phyloP scores from a whole-genome alignment of 352 stramenopile genomes.

The Plasmopara halstedii region DNA sequence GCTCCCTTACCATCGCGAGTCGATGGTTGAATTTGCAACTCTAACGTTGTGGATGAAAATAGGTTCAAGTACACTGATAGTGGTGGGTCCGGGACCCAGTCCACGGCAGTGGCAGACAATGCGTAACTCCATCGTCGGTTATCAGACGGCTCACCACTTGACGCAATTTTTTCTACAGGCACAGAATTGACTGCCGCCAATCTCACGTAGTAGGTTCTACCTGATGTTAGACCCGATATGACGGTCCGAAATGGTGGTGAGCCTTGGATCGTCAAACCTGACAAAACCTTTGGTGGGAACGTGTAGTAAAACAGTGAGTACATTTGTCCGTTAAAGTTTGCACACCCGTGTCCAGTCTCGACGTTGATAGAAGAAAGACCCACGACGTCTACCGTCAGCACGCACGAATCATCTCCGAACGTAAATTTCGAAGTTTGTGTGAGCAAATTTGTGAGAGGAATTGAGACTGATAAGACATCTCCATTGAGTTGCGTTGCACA shows the following conservation, averaged over 20 bases:
- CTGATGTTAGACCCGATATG: conserved; percentile 56
- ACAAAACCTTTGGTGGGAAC: conserved; percentile 37
- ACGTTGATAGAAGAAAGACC: conserved; percentile 16
- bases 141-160: conserved; percentile 66
- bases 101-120: conserved; percentile 57
- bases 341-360: conserved; percentile 24
- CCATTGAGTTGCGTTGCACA: conserved; percentile 41
- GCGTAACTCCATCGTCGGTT: conserved; percentile 90
- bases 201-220: conserved; percentile 86
- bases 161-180: conserved; percentile 72
- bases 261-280: conserved; percentile 52
- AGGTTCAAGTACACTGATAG: conserved; percentile 48
- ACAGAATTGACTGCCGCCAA: conserved; percentile 90
- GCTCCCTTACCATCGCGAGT: conserved; percentile 54
- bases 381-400: conserved; percentile 25
- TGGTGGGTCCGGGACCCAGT: conserved; percentile 77
- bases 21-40: conserved; percentile 71
- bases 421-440: conserved; percentile 34
- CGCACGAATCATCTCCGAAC: conserved; percentile 41
- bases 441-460: conserved; percentile 9
- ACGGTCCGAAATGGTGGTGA: conserved; percentile 77
- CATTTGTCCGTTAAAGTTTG: conserved; percentile 33
- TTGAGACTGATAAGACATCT: conserved; percentile 29
- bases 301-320: conserved; percentile 64
- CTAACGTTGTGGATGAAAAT: conserved; percentile 50